Conservation (phyloP, 108 stramenopile genomes). For the Schizochytrium sp. region DNA sequence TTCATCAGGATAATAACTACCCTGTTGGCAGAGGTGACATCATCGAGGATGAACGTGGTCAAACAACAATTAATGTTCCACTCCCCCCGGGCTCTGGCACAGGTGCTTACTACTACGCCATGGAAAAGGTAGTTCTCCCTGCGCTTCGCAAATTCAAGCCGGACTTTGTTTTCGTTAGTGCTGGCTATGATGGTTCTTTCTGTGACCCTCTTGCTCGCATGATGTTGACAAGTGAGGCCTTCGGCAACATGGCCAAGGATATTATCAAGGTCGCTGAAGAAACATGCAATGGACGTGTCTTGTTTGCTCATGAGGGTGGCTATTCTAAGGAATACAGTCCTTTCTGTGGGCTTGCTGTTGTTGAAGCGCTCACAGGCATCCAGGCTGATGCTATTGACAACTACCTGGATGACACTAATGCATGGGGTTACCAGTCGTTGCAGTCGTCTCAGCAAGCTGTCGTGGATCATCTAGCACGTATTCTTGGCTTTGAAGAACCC, state of each 20-base stretch:
- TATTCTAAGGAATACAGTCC: constrained; percentile 73
- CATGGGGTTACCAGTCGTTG: constrained; percentile 41
- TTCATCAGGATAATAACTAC: constrained; percentile 74
- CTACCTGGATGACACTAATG: constrained; percentile 10
- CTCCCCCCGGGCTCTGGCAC: constrained; percentile 75
- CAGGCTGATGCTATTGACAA: not conserved
- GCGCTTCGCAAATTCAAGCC: constrained; percentile 70
- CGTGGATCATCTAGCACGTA: not conserved
- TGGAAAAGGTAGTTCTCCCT: constrained; percentile 72
- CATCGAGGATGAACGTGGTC: constrained; percentile 57
- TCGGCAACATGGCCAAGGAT: constrained; percentile 63
- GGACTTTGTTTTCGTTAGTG: constrained; percentile 73
- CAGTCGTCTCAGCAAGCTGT: constrained; percentile 46
- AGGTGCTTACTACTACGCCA: constrained; percentile 72
- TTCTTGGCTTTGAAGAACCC: not conserved
- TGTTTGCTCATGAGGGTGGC: constrained; percentile 78
- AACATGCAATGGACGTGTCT: constrained; percentile 67
- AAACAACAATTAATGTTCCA: constrained; percentile 73
- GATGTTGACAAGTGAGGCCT: constrained; percentile 74
- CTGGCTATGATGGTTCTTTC: constrained; percentile 76
- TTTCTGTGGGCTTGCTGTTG: constrained; percentile 70
- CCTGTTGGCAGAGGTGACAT: constrained; percentile 63
- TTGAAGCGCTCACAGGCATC: constrained; percentile 66
- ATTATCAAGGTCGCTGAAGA: constrained; percentile 65
- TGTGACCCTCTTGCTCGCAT: constrained; percentile 72